Evolutionary conservation across 208 protist genomes (phyloP), one percentile per base, ranked within the genome.

Genomic region (Crithidia bombi): DNA sequence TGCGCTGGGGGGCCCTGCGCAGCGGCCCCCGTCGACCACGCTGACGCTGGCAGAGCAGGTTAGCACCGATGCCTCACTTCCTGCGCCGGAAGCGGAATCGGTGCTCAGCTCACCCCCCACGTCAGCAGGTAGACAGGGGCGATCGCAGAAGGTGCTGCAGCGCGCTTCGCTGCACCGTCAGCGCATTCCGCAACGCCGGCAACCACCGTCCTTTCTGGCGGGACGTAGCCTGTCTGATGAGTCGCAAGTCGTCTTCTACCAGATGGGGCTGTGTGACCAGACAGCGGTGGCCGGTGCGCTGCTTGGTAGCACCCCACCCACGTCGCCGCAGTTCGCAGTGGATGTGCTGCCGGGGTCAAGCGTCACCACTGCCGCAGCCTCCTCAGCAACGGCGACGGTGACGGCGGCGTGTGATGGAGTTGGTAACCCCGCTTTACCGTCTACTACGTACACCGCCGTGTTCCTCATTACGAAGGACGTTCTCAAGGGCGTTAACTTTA

Each of bases 101-200:
- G 87, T 98, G 62, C 90, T 83, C 71, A 98, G 98, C 79, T 96
- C 99, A 35, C 93, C 99, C 6, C 99, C 99, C 66, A 50, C 97
- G 99, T 93, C 98, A 99, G n/a, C 25, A 15, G 21, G 5, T 2
- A 4, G 17, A 7, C 33, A 39, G 4, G 35, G 25, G 21, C 54
- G 5, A 25, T 38, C 26, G 38, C n/a, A 30, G 17, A 43, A 14
- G 4, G 41, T 38, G 41, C 25, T 64, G 26, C 57, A 64, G 26
- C 57, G 57, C 23, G 56, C 25, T 25, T 46, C 57, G 43, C 25
- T 64, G 28, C 41, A 51, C 23, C 41, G 57, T 28, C 57, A 51
- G 17, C 57, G n/a, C 57, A 5, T 64, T 26, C 28, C 5, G 25
- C 15, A 43, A 4, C 56, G 19, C 11, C 36, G 43, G 12, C 38